Conservation (phyloP, 2,329 filamentous ascomycete species). For the Macrophomina pseudophaseolina region DNA sequence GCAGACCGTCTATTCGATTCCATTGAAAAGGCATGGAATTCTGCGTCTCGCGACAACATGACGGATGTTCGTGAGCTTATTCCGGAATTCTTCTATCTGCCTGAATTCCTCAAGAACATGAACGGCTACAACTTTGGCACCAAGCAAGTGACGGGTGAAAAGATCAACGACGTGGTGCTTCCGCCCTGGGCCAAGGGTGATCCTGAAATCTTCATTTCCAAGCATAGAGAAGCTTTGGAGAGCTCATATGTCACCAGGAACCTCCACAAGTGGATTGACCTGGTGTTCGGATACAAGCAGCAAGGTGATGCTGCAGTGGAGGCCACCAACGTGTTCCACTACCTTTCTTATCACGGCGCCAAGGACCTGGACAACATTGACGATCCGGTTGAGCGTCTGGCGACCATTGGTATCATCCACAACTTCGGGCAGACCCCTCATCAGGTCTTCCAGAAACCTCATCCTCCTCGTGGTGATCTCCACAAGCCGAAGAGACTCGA, state of each 20-base stretch:
- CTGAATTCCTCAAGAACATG: slow-evolving; percentile 91
- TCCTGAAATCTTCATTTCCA: slow-evolving; percentile 91
- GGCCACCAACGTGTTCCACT: slow-evolving; percentile 92
- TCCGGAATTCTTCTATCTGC: slow-evolving; percentile 96
- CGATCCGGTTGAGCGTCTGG: slow-evolving; percentile 83
- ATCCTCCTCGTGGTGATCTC: slow-evolving; percentile 75
- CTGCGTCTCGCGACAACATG: slow-evolving; percentile 86
- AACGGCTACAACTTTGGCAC: slow-evolving; percentile 94
- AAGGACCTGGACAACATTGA: slow-evolving; percentile 90
- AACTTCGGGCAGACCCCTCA: slow-evolving; percentile 98
- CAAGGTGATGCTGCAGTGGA: slow-evolving; percentile 90
- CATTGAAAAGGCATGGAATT: slow-evolving; percentile 87
- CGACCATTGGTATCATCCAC: slow-evolving; percentile 95
- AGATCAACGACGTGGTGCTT: slow-evolving; percentile 85
- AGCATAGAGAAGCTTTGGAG: slow-evolving; percentile 93
- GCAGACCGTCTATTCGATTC: slow-evolving; percentile 95
- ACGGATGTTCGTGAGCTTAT: slow-evolving; percentile 93
- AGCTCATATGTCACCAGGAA: slow-evolving; percentile 90
- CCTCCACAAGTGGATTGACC: slow-evolving; percentile 92
- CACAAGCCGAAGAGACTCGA: slow-evolving; percentile 75
- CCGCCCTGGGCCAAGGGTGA: slow-evolving; percentile 97
- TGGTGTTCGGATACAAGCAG: slow-evolving; percentile 94
- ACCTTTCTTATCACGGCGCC: slow-evolving; percentile 91
- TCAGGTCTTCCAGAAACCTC: slow-evolving; percentile 85
- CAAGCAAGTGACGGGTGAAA: slow-evolving; percentile 77